phyloP scores from a whole-genome alignment of 441 rosid species.

The Bocquillonia castaneifolia region DNA sequence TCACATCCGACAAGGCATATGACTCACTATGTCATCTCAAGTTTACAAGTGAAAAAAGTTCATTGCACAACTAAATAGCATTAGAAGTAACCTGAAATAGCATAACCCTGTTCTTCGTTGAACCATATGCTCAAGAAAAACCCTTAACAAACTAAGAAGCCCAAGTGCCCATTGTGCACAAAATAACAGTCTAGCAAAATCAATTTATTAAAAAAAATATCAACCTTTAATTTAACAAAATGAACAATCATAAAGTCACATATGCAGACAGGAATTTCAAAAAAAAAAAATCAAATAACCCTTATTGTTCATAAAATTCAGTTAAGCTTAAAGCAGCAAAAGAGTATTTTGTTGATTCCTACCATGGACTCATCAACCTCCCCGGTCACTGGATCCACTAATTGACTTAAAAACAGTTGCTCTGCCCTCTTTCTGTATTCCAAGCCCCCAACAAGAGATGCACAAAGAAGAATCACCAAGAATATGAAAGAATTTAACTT shows the following conservation, averaged over 20 bases:
- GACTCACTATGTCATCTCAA: neutral
- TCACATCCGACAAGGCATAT: neutral
- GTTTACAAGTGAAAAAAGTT: neutral
- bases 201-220: neutral
- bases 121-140: neutral
- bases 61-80: neutral
- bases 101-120: neutral
- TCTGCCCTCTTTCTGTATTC: constrained; percentile 35
- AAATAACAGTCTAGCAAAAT: neutral
- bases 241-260: neutral
- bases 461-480: constrained; percentile 52
- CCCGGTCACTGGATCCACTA: constrained; percentile 46
- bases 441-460: constrained; percentile 37
- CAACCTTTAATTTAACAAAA: neutral
- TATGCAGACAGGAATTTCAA: constrained; percentile 8
- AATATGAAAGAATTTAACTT: constrained; percentile 33
- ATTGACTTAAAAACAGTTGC: constrained; percentile 35
- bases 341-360: constrained; percentile 18
- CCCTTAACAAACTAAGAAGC: neutral
- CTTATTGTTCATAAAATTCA: constrained; percentile 7
- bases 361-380: constrained; percentile 52
- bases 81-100: neutral
- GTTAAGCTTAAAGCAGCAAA: constrained; percentile 1
- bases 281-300: constrained; percentile 8
- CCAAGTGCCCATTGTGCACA: neutral